Base-by-base conservation (phyloP, 1,284 basidiomycete genomes). In the Tranzscheliella williamsii region DNA sequence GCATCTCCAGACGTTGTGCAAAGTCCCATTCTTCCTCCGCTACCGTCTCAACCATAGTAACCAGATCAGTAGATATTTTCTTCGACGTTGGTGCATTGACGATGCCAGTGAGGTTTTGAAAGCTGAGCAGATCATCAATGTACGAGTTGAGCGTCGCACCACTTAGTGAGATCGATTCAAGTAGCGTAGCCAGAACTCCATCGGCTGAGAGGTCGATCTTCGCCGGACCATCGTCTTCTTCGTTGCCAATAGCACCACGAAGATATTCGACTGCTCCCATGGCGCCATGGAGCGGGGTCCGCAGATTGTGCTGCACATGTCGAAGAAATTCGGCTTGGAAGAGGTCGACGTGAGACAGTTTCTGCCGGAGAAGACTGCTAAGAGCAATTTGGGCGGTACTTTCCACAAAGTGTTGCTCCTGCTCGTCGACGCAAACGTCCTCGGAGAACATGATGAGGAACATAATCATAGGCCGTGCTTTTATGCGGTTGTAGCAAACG, bases 111-210 rank as follows among this genome's bases (percentile, higher is more conserved):
- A 71, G 35, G 21, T 53, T 48, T 17, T 67, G 61, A 34, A 72
- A 71, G 44, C 65, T 63, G 38, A 72, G 56, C 33, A 72, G 41
- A 20, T 71, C 68, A 38, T 72, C 68, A 16, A 72, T 63, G 38
- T 67, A 63, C 17, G 57, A 44, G n/a, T 50, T 54, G 39, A 70
- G 49, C 38, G 67, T 67, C 41, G 51, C 47, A 16, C 61, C 63
- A 2, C 62, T 55, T n/a, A 68, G 41, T 22, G 58, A 53, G 42
- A 66, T 69, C 2, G 55, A 58, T 32, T 68, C 56, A 22, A 71
- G 66, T 40, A 66, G 21, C 5, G 49, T 52, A 9, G 68, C 45
- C 32, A 70, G 26, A 13, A 65, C 50, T 23, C 61, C 56, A 29
- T 67, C 57, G 3, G 52, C 44, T 1, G 48, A 52, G 15, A 67